Conservation (phyloP, 176 grass and related monocot species). For the Ananas comosus region DNA sequence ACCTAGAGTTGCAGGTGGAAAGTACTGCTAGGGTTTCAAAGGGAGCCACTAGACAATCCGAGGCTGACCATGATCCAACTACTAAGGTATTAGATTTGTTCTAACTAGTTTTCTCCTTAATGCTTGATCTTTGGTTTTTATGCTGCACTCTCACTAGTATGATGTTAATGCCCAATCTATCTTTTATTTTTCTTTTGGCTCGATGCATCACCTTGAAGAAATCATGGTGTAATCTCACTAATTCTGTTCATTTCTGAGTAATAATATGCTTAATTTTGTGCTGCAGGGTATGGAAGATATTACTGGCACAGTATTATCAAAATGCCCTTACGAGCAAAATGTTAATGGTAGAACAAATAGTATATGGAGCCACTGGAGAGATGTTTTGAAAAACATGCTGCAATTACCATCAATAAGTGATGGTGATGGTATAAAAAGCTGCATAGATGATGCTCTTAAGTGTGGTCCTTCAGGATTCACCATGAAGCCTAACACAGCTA, state of each 20-base stretch:
- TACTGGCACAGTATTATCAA: neutral
- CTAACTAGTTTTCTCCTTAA: no score
- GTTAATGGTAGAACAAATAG: neutral
- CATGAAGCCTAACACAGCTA: slow-evolving; percentile 5
- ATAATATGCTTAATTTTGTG: neutral
- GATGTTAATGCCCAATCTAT: no score
- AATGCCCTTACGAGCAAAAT: neutral
- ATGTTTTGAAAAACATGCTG: slow-evolving; percentile 45
- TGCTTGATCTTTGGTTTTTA: no score
- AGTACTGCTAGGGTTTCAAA: neutral
- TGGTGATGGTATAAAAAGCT: slow-evolving; percentile 60
- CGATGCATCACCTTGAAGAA: neutral
- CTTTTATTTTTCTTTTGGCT: no score
- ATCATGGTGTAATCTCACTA: neutral
- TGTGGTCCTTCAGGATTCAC: slow-evolving; percentile 24
- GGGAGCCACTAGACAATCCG: neutral
- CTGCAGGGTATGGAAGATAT: neutral
- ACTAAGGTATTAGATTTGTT: no score
- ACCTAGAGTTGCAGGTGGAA: neutral
- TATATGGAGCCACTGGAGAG: slow-evolving; percentile 67
- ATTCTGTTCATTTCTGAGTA: neutral
- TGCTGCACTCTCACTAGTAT: no score
- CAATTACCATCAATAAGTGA: slow-evolving; percentile 27
- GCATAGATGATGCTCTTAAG: slow-evolving; percentile 54
- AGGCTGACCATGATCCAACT: neutral